Base-by-base conservation (phyloP, 2,329 filamentous ascomycete species). In the Chaetomiaceae sp. region DNA sequence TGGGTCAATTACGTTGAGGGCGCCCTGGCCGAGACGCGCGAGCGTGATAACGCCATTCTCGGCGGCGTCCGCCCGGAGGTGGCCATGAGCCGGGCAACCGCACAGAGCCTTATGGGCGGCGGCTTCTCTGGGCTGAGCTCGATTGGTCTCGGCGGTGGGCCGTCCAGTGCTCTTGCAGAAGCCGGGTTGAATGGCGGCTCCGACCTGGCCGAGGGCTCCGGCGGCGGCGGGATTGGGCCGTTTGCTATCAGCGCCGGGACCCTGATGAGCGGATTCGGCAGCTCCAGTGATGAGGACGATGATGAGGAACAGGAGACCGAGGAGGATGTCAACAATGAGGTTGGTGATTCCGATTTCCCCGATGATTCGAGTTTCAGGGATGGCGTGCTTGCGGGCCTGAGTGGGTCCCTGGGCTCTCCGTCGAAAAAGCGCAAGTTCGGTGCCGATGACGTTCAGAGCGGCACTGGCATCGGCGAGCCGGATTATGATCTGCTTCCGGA, bases 1-100 rank as follows among this genome's bases (percentile, higher is more conserved):
- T 99, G 94, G 94, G 88, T 94, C 64, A 86, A 89, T 63, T 99
- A 97, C 65, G 91, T 97, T 36, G 92, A 97, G 67, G 88, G 92
- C 54, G 90, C 91, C 0, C 77, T 99, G 23, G 89, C 92, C 1
- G 92, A 96, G 69, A 99, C 94, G 0, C 80, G 94, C 51, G 94
- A 99, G 72, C 84, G 92, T 58, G 94, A 99, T 66, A 99, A 99
- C 67, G 94, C 94, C n/a, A 96, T 97, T 49, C 84, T 99, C 5
- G 94, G 94, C 43, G 94, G 94, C 6, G 91, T 97, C 11, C 83
- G 94, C 56, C 94, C 94, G 1, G 94, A 97, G 62, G 87, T 95
- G 68, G 88, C 88, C 20, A 82, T 95, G 63, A 89, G 86, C 64
- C 82, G 91, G 52, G 83, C 85, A 47, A 74, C 74, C 3, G 72